A percentile compares a stretch with the other conserved stretches of the same genome.
phyloP scores from a whole-genome alignment of 73 alveolate species.

The Paramecium octaurelia region DNA sequence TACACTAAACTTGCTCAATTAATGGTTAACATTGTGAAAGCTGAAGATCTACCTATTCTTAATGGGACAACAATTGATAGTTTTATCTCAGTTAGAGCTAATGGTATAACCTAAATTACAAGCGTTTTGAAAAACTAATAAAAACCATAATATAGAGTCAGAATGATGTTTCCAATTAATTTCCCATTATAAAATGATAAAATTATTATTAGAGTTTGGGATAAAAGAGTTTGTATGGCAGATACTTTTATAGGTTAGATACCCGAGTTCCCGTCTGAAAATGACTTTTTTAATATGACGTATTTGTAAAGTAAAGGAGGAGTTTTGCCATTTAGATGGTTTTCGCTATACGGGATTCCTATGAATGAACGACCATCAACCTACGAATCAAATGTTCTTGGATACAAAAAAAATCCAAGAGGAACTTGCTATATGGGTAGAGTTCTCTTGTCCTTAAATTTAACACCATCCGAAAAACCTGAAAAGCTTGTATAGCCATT shows the following conservation, averaged over 20 bases:
- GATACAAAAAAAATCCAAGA: constrained; percentile 59
- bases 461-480: constrained; percentile 83
- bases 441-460: constrained; percentile 73
- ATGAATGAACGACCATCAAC: constrained; percentile 68
- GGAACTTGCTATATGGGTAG: constrained; percentile 90
- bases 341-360: constrained; percentile 82
- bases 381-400: not conserved
- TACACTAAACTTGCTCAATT: constrained; percentile 75
- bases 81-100: constrained; percentile 79
- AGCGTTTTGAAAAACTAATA: constrained; percentile 67
- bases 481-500: constrained; percentile 66
- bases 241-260: constrained; percentile 82
- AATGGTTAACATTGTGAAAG: constrained; percentile 78
- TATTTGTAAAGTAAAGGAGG: constrained; percentile 86
- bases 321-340: constrained; percentile 78
- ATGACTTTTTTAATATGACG: constrained; percentile 82
- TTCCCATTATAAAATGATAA: constrained; percentile 87
- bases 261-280: constrained; percentile 86
- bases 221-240: constrained; percentile 64
- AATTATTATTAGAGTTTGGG: constrained; percentile 88
- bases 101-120: constrained; percentile 75
- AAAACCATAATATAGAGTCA: constrained; percentile 75
- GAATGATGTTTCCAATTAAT: constrained; percentile 78
- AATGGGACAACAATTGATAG: constrained; percentile 62
- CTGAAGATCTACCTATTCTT: constrained; percentile 79